phyloP scores from a whole-genome alignment of 352 stramenopile genomes.

The Phytopythium vexans region DNA sequence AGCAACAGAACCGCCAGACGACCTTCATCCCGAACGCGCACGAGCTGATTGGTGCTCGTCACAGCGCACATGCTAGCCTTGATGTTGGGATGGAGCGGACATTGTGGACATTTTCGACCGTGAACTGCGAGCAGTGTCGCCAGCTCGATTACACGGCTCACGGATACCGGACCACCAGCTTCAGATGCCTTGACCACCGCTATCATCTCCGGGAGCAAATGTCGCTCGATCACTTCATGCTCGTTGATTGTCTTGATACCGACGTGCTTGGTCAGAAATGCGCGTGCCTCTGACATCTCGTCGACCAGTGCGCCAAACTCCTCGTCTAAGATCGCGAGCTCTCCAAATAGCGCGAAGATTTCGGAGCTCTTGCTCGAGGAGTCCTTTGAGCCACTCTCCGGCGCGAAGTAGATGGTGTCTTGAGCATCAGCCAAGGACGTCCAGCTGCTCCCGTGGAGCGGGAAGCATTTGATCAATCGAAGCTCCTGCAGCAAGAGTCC shows the following conservation, averaged over 20 bases:
- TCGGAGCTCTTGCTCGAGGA: too few relatives aligned
- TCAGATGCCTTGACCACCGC: not conserved
- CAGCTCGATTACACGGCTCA: conserved; percentile 18
- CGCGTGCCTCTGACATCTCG: conserved; percentile 21
- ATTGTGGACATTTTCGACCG: conserved; percentile 23
- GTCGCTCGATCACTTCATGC: conserved; percentile 65
- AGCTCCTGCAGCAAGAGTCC: conserved; percentile 56
- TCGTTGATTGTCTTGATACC: conserved; percentile 63
- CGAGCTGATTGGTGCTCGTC: conserved; percentile 17
- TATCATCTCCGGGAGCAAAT: conserved; percentile 52
- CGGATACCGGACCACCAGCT: not conserved
- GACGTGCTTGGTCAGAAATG: conserved; percentile 52
- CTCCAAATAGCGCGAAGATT: conserved; percentile 10
- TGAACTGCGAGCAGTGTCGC: conserved; percentile 34
- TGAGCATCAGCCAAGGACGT: conserved; percentile 38
- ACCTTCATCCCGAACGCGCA: not conserved
- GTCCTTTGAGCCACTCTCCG: not conserved
- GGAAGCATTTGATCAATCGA: conserved; percentile 72
- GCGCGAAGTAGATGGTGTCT: conserved; percentile 27
- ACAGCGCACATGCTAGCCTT: conserved; percentile 27
- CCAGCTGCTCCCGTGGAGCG: conserved; percentile 21
- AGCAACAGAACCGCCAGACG: conserved; percentile 32
- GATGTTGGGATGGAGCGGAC: conserved; percentile 21
- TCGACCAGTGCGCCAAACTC: conserved; percentile 29
- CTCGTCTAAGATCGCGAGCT: conserved; percentile 40